Conservation (phyloP, 2,329 filamentous ascomycete genomes). For the Alternaria ethzedia region DNA sequence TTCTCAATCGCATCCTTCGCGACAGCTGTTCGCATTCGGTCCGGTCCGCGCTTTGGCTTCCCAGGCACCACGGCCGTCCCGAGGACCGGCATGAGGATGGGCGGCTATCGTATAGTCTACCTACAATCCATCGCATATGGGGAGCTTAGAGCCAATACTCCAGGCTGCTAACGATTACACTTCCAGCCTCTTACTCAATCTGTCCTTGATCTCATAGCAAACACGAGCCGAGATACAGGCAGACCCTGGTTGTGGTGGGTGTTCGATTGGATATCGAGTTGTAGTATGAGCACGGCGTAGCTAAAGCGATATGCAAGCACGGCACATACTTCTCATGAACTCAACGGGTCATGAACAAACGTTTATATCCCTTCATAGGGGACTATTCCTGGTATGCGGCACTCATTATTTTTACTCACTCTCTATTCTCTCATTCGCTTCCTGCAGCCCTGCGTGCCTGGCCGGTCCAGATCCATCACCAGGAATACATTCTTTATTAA, state of each 20-base stretch:
- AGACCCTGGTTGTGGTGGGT: background rate
- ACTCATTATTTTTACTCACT: conserved; percentile 23
- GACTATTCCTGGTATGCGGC: conserved; percentile 13
- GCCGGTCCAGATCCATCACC: conserved; percentile 19
- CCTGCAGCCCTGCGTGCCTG: conserved; percentile 12
- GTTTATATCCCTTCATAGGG: conserved; percentile 20
- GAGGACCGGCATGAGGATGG: conserved; percentile 7
- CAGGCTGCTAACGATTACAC: conserved; percentile 2
- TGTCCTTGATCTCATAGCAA: conserved; percentile 7
- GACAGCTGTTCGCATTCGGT: background rate
- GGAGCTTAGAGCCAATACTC: conserved; percentile 21
- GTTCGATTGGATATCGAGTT: conserved; percentile 21
- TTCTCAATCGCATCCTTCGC: background rate
- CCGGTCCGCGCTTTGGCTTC: background rate
- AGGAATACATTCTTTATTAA: background rate
- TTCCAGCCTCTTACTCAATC: conserved; percentile 13
- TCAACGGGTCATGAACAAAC: background rate
- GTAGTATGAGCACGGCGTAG: conserved; percentile 23
- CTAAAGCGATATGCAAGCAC: conserved; percentile 3
- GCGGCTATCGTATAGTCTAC: conserved; percentile 19
- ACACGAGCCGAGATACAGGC: background rate
- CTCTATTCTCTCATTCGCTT: conserved; percentile 14
- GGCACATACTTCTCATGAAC: background rate
- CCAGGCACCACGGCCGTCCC: conserved; percentile 1
- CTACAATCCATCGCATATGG: background rate